Conservation (phyloP, 176 grass and related monocot species). For the Rhynchospora tenuis region DNA sequence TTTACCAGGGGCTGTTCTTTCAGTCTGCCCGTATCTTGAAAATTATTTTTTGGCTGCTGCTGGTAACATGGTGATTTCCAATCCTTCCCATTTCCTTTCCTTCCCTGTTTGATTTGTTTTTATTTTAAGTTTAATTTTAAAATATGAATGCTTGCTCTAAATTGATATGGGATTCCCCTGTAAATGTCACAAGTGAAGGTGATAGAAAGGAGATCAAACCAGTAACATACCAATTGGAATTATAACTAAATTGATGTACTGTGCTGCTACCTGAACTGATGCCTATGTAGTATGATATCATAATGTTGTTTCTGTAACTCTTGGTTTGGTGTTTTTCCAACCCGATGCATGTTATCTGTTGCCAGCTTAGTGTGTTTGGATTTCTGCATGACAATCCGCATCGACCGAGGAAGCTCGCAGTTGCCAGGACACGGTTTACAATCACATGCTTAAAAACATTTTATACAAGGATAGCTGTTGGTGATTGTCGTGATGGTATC, state of each 20-base stretch:
- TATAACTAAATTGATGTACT: not conserved
- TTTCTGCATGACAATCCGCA: conserved; percentile 77
- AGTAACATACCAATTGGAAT: not conserved
- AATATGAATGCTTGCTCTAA: not conserved
- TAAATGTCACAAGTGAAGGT: conserved; percentile 9
- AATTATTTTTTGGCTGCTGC: conserved; percentile 89
- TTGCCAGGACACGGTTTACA: conserved; percentile 66
- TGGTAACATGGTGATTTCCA: conserved; percentile 71
- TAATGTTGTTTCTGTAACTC: conserved; percentile 2
- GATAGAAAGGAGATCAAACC: not conserved
- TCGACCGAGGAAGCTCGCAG: conserved; percentile 57
- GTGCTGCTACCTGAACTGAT: not conserved
- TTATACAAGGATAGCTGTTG: conserved; percentile 73
- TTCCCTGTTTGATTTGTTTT: conserved; percentile 8
- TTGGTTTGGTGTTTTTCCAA: conserved; percentile 18
- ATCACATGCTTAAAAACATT: conserved; percentile 86
- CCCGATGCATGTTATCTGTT: conserved; percentile 19
- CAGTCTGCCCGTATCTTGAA: conserved; percentile 75
- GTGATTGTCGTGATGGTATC: conserved; percentile 99
- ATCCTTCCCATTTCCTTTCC: conserved; percentile 22
- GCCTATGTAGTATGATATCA: not conserved
- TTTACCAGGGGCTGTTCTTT: conserved; percentile 78
- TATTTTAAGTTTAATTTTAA: not conserved
- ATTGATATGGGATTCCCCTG: not conserved
- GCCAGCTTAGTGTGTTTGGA: conserved; percentile 76